phyloP scores from a whole-genome alignment of 108 stramenopile genomes.

The Fistulifera solaris region DNA sequence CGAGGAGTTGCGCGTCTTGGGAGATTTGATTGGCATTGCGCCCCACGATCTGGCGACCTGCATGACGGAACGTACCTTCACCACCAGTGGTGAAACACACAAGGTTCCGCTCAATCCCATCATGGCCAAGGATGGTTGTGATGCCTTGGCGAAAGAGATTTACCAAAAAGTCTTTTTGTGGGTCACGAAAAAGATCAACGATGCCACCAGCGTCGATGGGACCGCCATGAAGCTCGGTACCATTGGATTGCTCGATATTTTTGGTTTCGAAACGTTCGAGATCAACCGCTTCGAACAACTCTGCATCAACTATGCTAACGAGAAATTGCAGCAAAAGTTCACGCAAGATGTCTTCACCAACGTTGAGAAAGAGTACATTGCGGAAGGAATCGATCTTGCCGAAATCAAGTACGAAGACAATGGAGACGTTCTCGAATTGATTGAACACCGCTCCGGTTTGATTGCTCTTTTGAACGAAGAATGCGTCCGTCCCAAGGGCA shows the following conservation, averaged over 20 bases:
- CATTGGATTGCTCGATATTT: conserved; percentile 91
- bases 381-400: conserved; percentile 82
- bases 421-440: conserved; percentile 69
- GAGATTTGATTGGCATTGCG: conserved; percentile 51
- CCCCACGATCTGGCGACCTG: conserved; percentile 32
- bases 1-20: conserved; percentile 35
- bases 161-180: conserved; percentile 70
- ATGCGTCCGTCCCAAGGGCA: conserved; percentile 80
- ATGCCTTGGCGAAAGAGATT: conserved; percentile 80
- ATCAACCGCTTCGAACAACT: conserved; percentile 92
- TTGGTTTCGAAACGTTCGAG: conserved; percentile 94
- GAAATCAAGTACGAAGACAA: conserved; percentile 88
- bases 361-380: conserved; percentile 69
- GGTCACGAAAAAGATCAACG: conserved; percentile 42
- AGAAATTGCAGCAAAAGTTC: conserved; percentile 91
- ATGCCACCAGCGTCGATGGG: conserved; percentile 9
- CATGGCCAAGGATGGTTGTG: conserved; percentile 53
- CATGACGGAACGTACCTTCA: conserved; percentile 46
- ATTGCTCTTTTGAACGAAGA: conserved; percentile 90
- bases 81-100: conserved; percentile 20
- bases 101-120: conserved; percentile 6
- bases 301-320: conserved; percentile 95
- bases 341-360: conserved; percentile 55
- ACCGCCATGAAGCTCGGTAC: conserved; percentile 32
- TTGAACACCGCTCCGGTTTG: conserved; percentile 86